Base-by-base conservation (phyloP, 208 protist species). In the Acanthamoeba castellanii region DNA sequence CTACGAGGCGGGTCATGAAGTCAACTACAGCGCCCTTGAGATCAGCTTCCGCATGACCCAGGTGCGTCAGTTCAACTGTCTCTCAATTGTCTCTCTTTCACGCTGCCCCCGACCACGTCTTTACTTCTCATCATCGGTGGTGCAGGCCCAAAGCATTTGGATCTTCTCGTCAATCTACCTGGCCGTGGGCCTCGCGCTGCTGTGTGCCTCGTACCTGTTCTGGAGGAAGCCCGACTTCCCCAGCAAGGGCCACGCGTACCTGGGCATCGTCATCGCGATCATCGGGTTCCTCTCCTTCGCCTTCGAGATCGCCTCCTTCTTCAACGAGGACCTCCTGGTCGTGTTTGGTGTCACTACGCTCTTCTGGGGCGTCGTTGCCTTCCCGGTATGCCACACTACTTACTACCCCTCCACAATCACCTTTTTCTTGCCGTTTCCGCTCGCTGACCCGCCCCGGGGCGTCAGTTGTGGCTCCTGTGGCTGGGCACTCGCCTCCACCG, bases 131-230 rank as follows among this genome's bases (percentile, higher is more conserved):
- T 11, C 47, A 6, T 37, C 30, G 3, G 7, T 27, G 20, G n/a
- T n/a, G 27, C 22, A 91, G 85, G 85, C 85, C 6, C 85, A 72
- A 72, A 91, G 85, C 85, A 91, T 91, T 18, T 91, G 85, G 85
- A 72, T 91, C 57, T 91, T 91, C 34, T 91, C 85, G 5, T 72
- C 34, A 2, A 91, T 91, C 34, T 91, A 91, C 57, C 85, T 91
- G 32, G 52, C 61, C 14, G 61, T 91, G 20, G 61, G 85, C 30
- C 37, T 91, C 9, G 52, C 85, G 9, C 52, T 91, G 30, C 57
- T 91, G n/a, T 74, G 57, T 27, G 47, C 85, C 13, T 74, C 57
- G 57, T 70, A 74, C 25, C 57, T 91, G 20, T 91, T 91, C 85
- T 47, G 22, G 55, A 42, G 32, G 27, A 74, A 91, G 57, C 85